Evolutionary conservation across 2,329 filamentous ascomycete species (phyloP).

Genomic region (Botrytis cinerea): DNA sequence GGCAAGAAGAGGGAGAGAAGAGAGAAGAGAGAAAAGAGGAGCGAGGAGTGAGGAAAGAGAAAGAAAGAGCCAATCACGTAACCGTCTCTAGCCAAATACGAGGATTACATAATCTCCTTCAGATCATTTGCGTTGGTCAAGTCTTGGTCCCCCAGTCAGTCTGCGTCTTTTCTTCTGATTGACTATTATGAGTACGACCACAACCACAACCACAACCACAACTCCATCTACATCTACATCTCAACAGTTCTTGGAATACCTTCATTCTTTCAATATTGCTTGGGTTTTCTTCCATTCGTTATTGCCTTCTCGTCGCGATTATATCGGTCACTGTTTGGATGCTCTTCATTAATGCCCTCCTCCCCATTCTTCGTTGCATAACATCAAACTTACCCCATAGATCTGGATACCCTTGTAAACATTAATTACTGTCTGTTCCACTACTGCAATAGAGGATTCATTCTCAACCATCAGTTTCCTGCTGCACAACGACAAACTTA

Average conservation of each 20-base stretch:
- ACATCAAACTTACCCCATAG: background rate
- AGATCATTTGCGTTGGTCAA: background rate
- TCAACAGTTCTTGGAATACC: constrained; percentile 9
- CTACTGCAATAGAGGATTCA: constrained; percentile 1
- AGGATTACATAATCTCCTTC: background rate
- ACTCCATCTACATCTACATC: background rate
- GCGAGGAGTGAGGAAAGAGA: background rate
- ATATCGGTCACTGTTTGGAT: background rate
- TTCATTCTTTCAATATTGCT: background rate
- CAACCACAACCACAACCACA: background rate
- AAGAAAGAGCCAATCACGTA: background rate
- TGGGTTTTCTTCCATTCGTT: background rate
- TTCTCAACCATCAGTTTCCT: constrained; percentile 14
- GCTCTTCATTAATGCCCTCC: background rate
- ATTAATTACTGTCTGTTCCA: background rate
- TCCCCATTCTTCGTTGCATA: constrained; percentile 3
- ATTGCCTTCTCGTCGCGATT: background rate
- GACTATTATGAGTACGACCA: background rate
- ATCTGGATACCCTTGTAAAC: constrained; percentile 13
- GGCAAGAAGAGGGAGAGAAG: no score
- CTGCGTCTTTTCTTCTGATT: background rate
- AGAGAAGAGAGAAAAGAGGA: background rate
- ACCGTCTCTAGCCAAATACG: background rate
- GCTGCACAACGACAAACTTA: constrained; percentile 16
- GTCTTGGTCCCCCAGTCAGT: background rate